Base-by-base conservation (phyloP, 2,329 filamentous ascomycete genomes). In the Curvularia lunata region DNA sequence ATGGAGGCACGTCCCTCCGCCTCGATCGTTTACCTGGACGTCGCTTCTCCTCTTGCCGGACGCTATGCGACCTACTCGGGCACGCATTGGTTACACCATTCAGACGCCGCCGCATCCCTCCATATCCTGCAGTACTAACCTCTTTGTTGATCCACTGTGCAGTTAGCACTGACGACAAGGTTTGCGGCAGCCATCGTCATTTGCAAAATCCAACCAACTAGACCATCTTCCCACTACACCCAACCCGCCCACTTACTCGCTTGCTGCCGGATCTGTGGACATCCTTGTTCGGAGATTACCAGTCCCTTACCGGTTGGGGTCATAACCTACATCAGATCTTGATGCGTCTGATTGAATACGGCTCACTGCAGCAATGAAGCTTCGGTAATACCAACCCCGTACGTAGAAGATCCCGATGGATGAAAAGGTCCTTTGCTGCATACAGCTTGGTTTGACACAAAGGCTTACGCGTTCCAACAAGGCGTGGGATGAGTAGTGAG, bases 381-480 rank as follows among this genome's bases (percentile, higher is more conserved):
- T 49, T 57, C 52, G 48, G 58, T 63, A 55, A 56, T 49, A 63
- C 61, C 60, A 53, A 59, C 49, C 60, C 5, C 5, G 13, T 43
- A 43, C 27, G 4, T 25, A 42, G 40, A 16, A 16, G 18, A 43
- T 27, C 41, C 41, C 40, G 40, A 25, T 25, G 41, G 41, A 10
- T 23, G 27, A 43, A 18, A 23, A 21, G 8, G 23, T 27, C 4
- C 41, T 43, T 43, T 56, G 37, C 62, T 67, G 70, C 67, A 73
- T 52, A 45, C 53, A 58, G 58, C 38, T 64, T 67, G 54, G 56
- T 60, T 65, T 43, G 23, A n/a, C 23, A 43, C 38, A 61, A 41
- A 56, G 54, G 72, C 69, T 73, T 65, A 74, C 70, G 68, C 70
- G 70, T 67, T 62, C 56, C 7, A 13, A n/a, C 16, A 6, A 8